Conservation (phyloP, 2,329 filamentous ascomycete species). For the Colletotrichum musae region DNA sequence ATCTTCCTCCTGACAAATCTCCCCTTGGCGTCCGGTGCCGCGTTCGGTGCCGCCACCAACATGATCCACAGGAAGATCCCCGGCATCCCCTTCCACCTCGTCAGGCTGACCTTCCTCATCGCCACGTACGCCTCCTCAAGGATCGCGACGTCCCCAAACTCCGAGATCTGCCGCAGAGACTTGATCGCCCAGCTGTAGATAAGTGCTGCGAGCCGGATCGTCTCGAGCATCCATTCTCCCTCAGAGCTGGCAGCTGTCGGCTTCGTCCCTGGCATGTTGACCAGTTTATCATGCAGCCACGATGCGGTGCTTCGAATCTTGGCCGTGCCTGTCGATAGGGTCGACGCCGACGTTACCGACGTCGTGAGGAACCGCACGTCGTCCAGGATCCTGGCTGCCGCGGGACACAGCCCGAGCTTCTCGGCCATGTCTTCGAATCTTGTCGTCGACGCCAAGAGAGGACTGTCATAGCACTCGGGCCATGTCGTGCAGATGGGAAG, state of each 20-base stretch:
- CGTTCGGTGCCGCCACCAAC: slow-evolving; percentile 46
- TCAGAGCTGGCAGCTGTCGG: slow-evolving; percentile 11
- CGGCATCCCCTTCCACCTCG: slow-evolving; percentile 49
- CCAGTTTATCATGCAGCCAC: slow-evolving; percentile 44
- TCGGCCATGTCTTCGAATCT: slow-evolving; percentile 40
- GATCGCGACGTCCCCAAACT: slow-evolving; percentile 40
- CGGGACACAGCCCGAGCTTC: slow-evolving; percentile 37
- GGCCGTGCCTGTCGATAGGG: slow-evolving; percentile 1
- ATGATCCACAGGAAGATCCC: slow-evolving; percentile 51
- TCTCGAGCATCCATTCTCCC: slow-evolving; percentile 44
- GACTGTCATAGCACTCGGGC: slow-evolving; percentile 45
- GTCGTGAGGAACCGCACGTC: slow-evolving; percentile 48
- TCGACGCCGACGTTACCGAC: slow-evolving; percentile 40
- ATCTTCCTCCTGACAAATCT: slow-evolving; percentile 50
- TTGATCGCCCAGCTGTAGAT: slow-evolving; percentile 48
- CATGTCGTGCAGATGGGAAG: slow-evolving; percentile 40
- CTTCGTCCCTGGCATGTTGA: neutral
- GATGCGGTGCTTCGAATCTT: slow-evolving; percentile 45
- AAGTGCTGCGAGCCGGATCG: slow-evolving; percentile 44
- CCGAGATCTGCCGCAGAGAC: slow-evolving; percentile 45
- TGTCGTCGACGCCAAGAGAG: slow-evolving; percentile 43
- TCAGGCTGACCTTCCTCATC: slow-evolving; percentile 46
- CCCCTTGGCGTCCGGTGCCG: slow-evolving; percentile 45
- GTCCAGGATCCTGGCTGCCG: slow-evolving; percentile 47
- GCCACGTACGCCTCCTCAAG: slow-evolving; percentile 45